Evolutionary conservation across 331 rosid genomes (phyloP).

Genomic region (Quercus tomentella): DNA sequence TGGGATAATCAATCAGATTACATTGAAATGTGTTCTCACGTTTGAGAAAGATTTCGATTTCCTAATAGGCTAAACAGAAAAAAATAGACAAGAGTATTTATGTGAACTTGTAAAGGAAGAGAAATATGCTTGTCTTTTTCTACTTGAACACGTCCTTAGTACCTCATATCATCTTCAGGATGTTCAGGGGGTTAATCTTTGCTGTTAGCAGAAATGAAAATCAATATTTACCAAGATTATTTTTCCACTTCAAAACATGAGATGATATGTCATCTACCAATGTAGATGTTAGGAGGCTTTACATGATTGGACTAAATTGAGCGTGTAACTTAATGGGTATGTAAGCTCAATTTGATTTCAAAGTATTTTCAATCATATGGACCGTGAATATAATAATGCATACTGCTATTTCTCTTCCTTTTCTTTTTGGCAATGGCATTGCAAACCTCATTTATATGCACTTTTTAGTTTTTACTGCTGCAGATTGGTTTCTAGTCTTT

Average conservation of each 20-base stretch:
- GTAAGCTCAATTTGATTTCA: neutral
- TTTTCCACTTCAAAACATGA: neutral
- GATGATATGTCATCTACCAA: neutral
- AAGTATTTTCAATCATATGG: neutral
- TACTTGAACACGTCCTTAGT: neutral
- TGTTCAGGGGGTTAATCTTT: conserved; percentile 7
- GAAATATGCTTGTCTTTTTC: neutral
- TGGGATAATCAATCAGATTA: neutral
- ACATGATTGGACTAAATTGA: conserved; percentile 6
- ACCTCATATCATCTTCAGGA: conserved; percentile 4
- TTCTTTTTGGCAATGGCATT: neutral
- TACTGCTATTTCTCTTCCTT: neutral
- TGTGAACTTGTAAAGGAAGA: conserved; percentile 11
- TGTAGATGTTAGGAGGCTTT: neutral
- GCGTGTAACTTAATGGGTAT: neutral
- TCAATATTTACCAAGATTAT: neutral
- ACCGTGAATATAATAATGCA: neutral
- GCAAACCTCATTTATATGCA: neutral
- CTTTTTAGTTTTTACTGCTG: neutral
- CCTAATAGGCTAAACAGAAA: neutral
- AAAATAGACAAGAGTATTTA: neutral
- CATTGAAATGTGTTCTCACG: neutral
- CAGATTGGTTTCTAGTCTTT: neutral
- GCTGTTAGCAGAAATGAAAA: neutral
- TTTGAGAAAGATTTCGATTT: neutral